Evolutionary conservation across 345 rosid genomes (phyloP), one percentile per base, ranked within the genome.

Genomic region (Erucastrum elatum): DNA sequence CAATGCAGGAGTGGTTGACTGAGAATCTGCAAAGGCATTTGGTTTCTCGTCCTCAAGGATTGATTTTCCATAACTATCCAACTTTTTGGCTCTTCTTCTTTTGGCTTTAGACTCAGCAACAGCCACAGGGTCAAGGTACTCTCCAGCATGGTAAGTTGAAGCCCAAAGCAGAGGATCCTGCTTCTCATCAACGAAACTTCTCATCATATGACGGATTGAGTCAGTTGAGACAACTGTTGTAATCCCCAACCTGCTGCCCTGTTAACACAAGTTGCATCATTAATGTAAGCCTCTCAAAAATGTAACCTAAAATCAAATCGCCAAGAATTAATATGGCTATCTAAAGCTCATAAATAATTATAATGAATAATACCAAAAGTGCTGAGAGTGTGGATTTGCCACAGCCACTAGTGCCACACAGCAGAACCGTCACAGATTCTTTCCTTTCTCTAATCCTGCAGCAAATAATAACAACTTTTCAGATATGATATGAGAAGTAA

Each of bases 61-160:
- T 59, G 90, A 78, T 21, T 64, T 84, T 16, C 71, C 76, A 67
- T 72, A 75, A 9, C 86, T 87, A 15, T 93, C 94, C 80, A 81
- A 31, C 49, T 90, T 93, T 77, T 84, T 85, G 9, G 92, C 98
- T 75, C 84, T 87, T 76, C 83, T 87, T 72, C 73, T 87, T 70
- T 86, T 93, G 78, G 90, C 94, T 82, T 89, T 93, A 8, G 99
- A 97, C 84, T 93, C 94, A 1, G 96, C 94, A 79, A 95, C 96
- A 2, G 98, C 99, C 71, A 84, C 86, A 33, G 90, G 94, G 80
- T 95, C 98, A 84, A 95, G 85, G 81, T 49, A 88, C 56, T 95
- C 98, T 61, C 99, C 98, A 46, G 97, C 99, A 82, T 95, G 99
- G 74, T 95, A 95, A 0, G 99, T 95, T 12, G 98, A 95, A 78